A percentile compares a stretch with the other conserved stretches of the same genome.
phyloP scores from a whole-genome alignment of 345 rosid genomes.

The Microthlaspi erraticum region DNA sequence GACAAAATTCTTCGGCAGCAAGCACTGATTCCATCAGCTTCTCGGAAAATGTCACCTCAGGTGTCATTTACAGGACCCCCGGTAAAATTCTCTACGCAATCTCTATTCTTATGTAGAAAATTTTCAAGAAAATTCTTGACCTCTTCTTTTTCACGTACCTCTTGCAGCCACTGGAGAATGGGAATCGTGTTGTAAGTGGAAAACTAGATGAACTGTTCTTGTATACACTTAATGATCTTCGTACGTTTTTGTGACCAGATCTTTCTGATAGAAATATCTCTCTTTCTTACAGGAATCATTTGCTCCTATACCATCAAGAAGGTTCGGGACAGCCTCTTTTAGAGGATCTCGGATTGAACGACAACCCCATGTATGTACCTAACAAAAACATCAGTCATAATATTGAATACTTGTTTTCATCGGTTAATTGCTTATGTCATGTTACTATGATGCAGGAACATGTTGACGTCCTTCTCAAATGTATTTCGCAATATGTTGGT shows the following conservation, averaged over 20 bases:
- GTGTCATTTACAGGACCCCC: conserved; percentile 53
- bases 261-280: conserved; percentile 19
- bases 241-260: conserved; percentile 19
- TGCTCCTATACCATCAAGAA: conserved; percentile 54
- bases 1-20: conserved; percentile 76
- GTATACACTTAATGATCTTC: conserved; percentile 13
- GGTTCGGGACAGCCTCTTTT: conserved; percentile 55
- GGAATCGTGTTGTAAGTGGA: conserved; percentile 67
- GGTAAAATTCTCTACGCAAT: conserved; percentile 45
- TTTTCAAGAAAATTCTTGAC: conserved; percentile 32
- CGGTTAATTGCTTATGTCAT: conserved; percentile 38
- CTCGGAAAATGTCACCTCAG: conserved; percentile 62
- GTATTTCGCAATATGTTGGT: conserved; percentile 66
- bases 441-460: conserved; percentile 60
- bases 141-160: conserved; percentile 27
- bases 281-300: conserved; percentile 56
- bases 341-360: conserved; percentile 66
- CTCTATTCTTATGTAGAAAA: conserved; percentile 3
- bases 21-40: conserved; percentile 55
- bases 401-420: conserved; percentile 5
- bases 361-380: conserved; percentile 66
- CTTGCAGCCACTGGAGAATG: conserved; percentile 74
- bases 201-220: conserved; percentile 30
- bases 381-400: background rate
- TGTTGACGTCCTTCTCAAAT: conserved; percentile 70